Evolutionary conservation across 805 yeast species (phyloP), one percentile per base, ranked within the genome.

Genomic region (Teunomyces pallodes): DNA sequence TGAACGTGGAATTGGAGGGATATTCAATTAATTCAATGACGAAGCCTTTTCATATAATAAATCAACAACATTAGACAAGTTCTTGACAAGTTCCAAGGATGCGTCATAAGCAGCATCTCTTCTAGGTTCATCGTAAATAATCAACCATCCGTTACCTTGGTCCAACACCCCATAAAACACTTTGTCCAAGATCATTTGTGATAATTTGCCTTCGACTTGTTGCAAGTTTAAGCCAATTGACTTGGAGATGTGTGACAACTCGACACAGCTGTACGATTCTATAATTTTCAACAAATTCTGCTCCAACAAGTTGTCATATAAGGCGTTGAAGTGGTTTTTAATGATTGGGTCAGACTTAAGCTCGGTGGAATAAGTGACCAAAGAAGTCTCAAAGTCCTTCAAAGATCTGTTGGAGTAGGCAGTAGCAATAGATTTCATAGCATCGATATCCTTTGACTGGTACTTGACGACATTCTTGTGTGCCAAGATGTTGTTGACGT

Each of bases 61-160:
- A 59, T 94, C 98, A 20, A 94, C 97, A 28, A 86, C 97, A 46
- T 73, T 80, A 26, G 94, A 86, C 83, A 94, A 83, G 63, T 88
- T 87, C 64, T 87, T 87, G 43, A 95, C 83, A 56, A 96, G 82
- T 49, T 88, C 94, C 56, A 92, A 79, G 39, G 95, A 86, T 46
- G 92, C 83, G 54, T 86, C 94, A 62, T 92, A 94, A 44, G 95
- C 84, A 35, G 87, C 87, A 67, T 94, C 98, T 52, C 83, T 82
- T 61, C 81, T 83, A 36, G 96, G 96, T 64, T 90, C 87, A 50
- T 90, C 96, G 62, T 88, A 94, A 49, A 94, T 82, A 55, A 90
- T 84, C 59, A 94, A 78, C 96, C 97, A 94, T 7, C 99, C 99
- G 65, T 91, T 91, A 42, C 98, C 98, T 74, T 94, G 99, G 67